phyloP scores from a whole-genome alignment of 352 stramenopile species.

The Phytophthora sansomeana region DNA sequence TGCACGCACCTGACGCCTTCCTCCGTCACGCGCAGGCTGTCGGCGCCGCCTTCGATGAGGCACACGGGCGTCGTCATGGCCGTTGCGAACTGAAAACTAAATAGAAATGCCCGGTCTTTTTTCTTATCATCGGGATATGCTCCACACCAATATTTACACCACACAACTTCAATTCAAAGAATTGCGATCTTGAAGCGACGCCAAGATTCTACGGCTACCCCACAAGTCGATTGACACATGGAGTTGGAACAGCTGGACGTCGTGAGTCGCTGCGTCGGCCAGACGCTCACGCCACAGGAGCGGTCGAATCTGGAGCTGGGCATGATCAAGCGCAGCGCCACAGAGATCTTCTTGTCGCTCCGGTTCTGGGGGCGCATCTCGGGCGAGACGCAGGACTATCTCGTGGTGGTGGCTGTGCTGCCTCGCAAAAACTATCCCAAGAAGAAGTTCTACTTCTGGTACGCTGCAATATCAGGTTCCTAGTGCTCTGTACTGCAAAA shows the following conservation, averaged over 20 bases:
- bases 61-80: constrained; percentile 56
- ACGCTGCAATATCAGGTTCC: constrained; percentile 1
- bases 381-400: constrained; percentile 74
- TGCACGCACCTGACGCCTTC: constrained; percentile 55
- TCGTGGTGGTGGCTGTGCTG: constrained; percentile 68
- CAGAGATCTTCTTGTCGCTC: constrained; percentile 66
- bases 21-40: constrained; percentile 62
- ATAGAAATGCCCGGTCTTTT: constrained; percentile 15
- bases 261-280: constrained; percentile 70
- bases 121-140: constrained; percentile 27
- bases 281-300: constrained; percentile 78
- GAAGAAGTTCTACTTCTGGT: constrained; percentile 92
- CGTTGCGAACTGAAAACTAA: constrained; percentile 10
- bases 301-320: constrained; percentile 81
- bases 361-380: constrained; percentile 78
- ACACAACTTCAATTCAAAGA: constrained; percentile 25
- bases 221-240: constrained; percentile 46
- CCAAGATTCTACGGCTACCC: too few relatives aligned
- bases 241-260: constrained; percentile 82
- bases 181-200: constrained; percentile 46
- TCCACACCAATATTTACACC: constrained; percentile 9
- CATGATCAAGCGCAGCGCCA: constrained; percentile 71
- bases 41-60: constrained; percentile 59
- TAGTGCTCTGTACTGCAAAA: neutral
- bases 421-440: constrained; percentile 70